Evolutionary conservation across 306 rosid genomes (phyloP).

Genomic region (Boehmeria nivea): DNA sequence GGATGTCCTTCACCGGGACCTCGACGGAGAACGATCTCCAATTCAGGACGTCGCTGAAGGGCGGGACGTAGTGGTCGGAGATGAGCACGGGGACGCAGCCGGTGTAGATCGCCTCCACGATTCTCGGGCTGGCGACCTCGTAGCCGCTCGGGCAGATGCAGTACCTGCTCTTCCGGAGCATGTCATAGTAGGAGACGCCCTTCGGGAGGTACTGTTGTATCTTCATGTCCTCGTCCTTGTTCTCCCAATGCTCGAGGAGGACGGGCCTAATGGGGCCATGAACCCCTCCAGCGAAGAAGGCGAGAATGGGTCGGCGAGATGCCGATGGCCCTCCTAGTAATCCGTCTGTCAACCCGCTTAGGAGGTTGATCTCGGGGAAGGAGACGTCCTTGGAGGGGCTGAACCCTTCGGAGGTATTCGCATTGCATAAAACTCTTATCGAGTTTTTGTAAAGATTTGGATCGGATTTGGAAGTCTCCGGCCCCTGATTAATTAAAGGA

Average conservation of each 20-base stretch:
- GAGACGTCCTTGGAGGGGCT: conserved; percentile 74
- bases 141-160: conserved; percentile 89
- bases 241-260: conserved; percentile 75
- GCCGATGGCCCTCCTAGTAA: conserved; percentile 68
- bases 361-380: conserved; percentile 78
- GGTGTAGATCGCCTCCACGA: conserved; percentile 81
- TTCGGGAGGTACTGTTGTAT: conserved; percentile 70
- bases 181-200: conserved; percentile 55
- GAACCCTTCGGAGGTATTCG: conserved; percentile 82
- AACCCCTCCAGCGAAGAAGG: conserved; percentile 84
- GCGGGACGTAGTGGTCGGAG: conserved; percentile 79
- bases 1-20: conserved; percentile 53
- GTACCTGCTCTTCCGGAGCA: conserved; percentile 68
- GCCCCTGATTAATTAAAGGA: conserved; percentile 45
- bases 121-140: conserved; percentile 81
- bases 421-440: conserved; percentile 72
- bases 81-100: conserved; percentile 84
- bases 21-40: conserved; percentile 78
- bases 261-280: conserved; percentile 68
- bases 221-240: conserved; percentile 55
- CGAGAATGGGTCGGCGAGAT: conserved; percentile 47
- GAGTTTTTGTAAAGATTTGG: conserved; percentile 53
- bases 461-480: conserved; percentile 46
- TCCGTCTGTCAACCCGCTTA: conserved; percentile 44
- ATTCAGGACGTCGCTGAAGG: conserved; percentile 69